Conservation (phyloP, 495 filamentous ascomycete genomes). For the Cercophora samala region DNA sequence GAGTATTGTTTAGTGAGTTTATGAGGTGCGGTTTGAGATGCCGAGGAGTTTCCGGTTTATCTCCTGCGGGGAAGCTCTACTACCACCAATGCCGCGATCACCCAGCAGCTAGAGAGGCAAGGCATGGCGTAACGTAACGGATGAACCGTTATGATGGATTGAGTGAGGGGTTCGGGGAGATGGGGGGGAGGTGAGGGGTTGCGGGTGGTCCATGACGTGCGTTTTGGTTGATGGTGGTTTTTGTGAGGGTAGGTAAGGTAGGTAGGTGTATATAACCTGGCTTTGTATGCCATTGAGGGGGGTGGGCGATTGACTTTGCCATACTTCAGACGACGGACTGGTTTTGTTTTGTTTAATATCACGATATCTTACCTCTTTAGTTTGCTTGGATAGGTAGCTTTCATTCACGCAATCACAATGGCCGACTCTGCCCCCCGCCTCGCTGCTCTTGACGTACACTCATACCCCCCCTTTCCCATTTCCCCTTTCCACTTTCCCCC, state of each 20-base stretch:
- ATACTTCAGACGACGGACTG: not conserved
- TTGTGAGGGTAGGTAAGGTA: not conserved
- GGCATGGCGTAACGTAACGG: conserved; percentile 13
- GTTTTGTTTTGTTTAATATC: not conserved
- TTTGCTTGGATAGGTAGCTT: too few relatives aligned
- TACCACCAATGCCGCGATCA: too few relatives aligned
- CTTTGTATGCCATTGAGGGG: not conserved
- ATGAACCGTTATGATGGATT: conserved; percentile 12
- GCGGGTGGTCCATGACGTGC: conserved; percentile 10
- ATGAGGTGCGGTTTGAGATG: not conserved
- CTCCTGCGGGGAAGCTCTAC: conserved; percentile 26
- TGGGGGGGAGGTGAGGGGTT: not conserved
- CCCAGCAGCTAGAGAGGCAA: too few relatives aligned
- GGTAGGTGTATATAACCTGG: not conserved
- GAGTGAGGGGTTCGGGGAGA: not conserved
- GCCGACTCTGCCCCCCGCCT: conserved; percentile 27
- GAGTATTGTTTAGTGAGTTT: not conserved
- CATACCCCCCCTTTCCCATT: too few relatives aligned
- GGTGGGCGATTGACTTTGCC: not conserved
- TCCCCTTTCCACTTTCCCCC: not conserved
- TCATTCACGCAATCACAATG: too few relatives aligned
- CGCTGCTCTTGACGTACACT: conserved; percentile 36
- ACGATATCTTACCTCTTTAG: too few relatives aligned
- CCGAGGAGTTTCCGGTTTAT: conserved; percentile 32
- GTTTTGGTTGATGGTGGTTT: not conserved